Base-by-base conservation (phyloP, 345 rosid species). In the Eucalyptus marginata region DNA sequence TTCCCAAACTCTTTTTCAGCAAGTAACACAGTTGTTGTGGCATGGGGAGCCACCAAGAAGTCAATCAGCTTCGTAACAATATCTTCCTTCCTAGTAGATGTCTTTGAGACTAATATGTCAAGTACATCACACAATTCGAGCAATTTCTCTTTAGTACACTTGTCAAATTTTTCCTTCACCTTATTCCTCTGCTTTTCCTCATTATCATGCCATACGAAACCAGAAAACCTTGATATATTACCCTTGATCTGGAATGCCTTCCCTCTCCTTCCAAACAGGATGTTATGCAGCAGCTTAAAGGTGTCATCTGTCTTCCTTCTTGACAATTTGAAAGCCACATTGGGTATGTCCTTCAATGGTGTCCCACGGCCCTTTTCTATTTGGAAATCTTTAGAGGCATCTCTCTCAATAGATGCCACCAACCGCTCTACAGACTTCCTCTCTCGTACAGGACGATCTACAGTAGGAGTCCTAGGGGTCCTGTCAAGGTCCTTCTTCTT, bases 351-450 rank as follows among this genome's bases (percentile, higher is more conserved):
- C 91, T 96, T 97, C 89, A 97, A 94, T 47, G 96, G 95, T 36
- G 95, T 97, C 58, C 99, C 99, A 89, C 88, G 93, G 87, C 98
- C 99, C 99, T 96, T 96, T 90, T 93, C 95, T 88, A 97, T 93
- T 13, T 93, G 95, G 85, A 97, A 90, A 89, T 96, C 99, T 90
- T 86, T 97, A 49, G 89, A 87, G 87, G 96, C 86, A 89, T 96
- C 98, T 91, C 91, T 97, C 83, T 96, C 99, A 88, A 96, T 58
- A 76, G 96, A 86, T 6, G 98, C 96, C 47, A 97, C 99, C 86
- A 97, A 94, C 93, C 99, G 96, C 91, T 97, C 99, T 89, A 96
- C 99, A 88, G 97, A 94, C 90, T 96, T 97, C 27, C 99, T 93
- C 93, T 96, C 98, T 36, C 99, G 96, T 88, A 96, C 98, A 31